Evolutionary conservation across 352 stramenopile species (phyloP).

Genomic region (Phytophthora tentaculata): DNA sequence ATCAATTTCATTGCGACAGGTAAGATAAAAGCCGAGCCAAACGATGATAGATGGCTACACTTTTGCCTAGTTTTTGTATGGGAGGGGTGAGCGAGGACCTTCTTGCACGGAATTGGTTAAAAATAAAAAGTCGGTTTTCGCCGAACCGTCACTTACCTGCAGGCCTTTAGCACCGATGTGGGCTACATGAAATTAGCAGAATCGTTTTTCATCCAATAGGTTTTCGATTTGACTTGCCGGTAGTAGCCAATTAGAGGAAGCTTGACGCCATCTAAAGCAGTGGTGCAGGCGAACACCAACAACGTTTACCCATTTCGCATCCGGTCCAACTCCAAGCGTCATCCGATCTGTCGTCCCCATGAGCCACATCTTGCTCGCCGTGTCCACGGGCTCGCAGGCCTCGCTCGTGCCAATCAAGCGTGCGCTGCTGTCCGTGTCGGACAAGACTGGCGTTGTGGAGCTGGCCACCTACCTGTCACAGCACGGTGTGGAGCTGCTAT

Average conservation of each 20-base stretch:
- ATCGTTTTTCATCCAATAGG: not conserved
- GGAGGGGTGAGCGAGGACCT: no score
- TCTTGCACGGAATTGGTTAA: no score
- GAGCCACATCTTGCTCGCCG: slow-evolving; percentile 86
- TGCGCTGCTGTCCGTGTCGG: slow-evolving; percentile 98
- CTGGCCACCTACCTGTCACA: slow-evolving; percentile 94
- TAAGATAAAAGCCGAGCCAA: no score
- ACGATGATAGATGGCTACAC: no score
- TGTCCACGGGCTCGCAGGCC: slow-evolving; percentile 59
- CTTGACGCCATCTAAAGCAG: slow-evolving; percentile 24
- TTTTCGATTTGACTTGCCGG: not conserved
- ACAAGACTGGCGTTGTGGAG: slow-evolving; percentile 99
- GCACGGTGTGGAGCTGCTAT: slow-evolving; percentile 97
- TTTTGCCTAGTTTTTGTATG: no score
- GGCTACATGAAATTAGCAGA: slow-evolving; percentile 3
- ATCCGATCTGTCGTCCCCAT: slow-evolving; percentile 34
- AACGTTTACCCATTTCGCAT: slow-evolving; percentile 23
- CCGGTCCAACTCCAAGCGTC: slow-evolving; percentile 17
- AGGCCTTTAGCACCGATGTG: not conserved
- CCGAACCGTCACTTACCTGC: no score
- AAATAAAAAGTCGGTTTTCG: no score
- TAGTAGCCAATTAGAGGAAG: slow-evolving; percentile 28
- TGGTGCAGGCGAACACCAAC: slow-evolving; percentile 16
- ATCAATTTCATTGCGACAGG: no score
- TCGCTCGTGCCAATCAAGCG: slow-evolving; percentile 94